A percentile compares a stretch with the other conserved stretches of the same genome.
Conservation (phyloP, 225 moss, liverwort and hornwort genomes). For the Physcomitrium patens region DNA sequence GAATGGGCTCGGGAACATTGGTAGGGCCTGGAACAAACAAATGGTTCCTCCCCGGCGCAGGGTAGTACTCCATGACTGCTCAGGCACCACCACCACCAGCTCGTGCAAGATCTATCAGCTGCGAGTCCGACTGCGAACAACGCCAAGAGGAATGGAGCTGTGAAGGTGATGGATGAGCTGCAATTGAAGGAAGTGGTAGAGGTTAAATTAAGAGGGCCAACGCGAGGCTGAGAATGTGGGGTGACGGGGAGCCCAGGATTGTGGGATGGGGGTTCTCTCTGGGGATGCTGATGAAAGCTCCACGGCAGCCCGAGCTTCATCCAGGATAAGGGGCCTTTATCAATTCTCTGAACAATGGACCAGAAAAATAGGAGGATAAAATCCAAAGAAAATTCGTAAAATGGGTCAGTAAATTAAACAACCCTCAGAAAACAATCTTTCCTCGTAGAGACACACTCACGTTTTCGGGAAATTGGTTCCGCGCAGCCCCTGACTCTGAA, state of each 20-base stretch:
- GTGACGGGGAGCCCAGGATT: conserved; percentile 38
- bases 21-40: conserved; percentile 92
- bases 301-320: conserved; percentile 15
- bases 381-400: not conserved
- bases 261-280: conserved; percentile 39
- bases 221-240: conserved; percentile 38
- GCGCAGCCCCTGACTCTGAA: too few species aligned
- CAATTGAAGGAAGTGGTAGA: conserved; percentile 6
- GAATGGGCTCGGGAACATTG: conserved; percentile 83
- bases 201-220: not conserved
- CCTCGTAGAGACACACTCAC: too few species aligned
- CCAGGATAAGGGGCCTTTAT: conserved; percentile 24
- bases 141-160: not conserved
- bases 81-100: too few species aligned
- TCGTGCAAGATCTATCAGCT: too few species aligned
- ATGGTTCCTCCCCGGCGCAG: conserved; percentile 89
- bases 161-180: not conserved
- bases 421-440: too few species aligned
- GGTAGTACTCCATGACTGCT: conserved; percentile 67
- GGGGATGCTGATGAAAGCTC: conserved; percentile 28
- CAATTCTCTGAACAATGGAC: conserved; percentile 32
- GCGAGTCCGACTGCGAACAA: not conserved
- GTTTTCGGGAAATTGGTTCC: too few species aligned
- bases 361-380: not conserved
- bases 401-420: not conserved